phyloP scores from a whole-genome alignment of 2,329 filamentous ascomycete species.

The Fusarium sp. region DNA sequence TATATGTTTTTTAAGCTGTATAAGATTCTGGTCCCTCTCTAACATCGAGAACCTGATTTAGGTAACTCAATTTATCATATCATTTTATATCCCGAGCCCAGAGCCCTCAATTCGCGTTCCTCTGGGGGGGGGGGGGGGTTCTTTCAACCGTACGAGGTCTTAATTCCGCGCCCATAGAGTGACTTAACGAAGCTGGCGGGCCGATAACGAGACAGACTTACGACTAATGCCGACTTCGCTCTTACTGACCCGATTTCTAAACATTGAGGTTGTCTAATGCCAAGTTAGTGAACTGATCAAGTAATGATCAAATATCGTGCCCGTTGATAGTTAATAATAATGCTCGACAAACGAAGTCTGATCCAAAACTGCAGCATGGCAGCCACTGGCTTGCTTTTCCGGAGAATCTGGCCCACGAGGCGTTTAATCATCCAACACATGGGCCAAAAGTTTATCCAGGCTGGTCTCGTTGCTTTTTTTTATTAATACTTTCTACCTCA shows the following conservation, averaged over 20 bases:
- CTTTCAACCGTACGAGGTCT: conserved; percentile 38
- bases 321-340: background rate
- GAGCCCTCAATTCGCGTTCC: background rate
- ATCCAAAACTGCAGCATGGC: conserved; percentile 1
- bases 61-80: background rate
- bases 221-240: conserved; percentile 2
- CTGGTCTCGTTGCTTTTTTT: background rate
- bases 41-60: background rate
- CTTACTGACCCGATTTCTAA: conserved; percentile 1
- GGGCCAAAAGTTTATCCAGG: background rate
- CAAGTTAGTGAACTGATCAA: conserved; percentile 1
- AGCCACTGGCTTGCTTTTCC: background rate
- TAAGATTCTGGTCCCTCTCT: no score
- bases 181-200: conserved; percentile 11
- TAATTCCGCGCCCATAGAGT: conserved; percentile 6
- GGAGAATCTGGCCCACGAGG: background rate
- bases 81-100: background rate
- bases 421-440: conserved; percentile 2
- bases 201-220: conserved; percentile 12
- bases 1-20: no score
- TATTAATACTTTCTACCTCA: conserved; percentile 15
- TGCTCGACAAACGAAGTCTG: background rate
- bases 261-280: background rate
- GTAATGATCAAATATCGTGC: conserved; percentile 11
- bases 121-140: background rate